A percentile compares a stretch with the other conserved stretches of the same genome.
Conservation (phyloP, 2,329 filamentous ascomycete genomes). For the Fusarium camptoceras region DNA sequence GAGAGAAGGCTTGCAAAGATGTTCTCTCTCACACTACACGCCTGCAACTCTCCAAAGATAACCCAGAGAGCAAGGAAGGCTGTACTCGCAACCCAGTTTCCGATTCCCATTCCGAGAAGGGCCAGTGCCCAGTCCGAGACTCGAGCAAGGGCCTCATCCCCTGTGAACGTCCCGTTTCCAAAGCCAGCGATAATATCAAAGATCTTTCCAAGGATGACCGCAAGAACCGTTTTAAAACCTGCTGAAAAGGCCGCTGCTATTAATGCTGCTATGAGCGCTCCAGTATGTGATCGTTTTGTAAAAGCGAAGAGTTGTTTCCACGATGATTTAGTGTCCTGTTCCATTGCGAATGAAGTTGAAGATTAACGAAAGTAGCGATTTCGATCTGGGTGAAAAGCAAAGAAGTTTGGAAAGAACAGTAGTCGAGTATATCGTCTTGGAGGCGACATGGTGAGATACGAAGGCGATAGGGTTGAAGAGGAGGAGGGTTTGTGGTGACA, state of each 20-base stretch:
- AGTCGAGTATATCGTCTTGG: neutral
- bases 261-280: constrained; percentile 65
- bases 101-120: constrained; percentile 71
- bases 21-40: constrained; percentile 69
- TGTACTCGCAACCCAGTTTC: constrained; percentile 75
- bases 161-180: constrained; percentile 65
- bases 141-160: constrained; percentile 63
- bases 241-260: constrained; percentile 69
- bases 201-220: constrained; percentile 78
- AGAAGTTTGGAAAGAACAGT: too few relatives aligned
- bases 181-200: constrained; percentile 78
- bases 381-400: neutral
- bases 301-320: constrained; percentile 75
- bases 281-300: constrained; percentile 70
- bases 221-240: constrained; percentile 71
- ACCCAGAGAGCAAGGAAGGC: constrained; percentile 78
- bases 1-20: constrained; percentile 77
- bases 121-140: constrained; percentile 71
- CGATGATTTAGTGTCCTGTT: constrained; percentile 41
- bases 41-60: constrained; percentile 84
- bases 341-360: constrained; percentile 25
- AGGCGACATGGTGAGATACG: neutral
- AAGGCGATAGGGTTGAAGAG: neutral
- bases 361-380: neutral
- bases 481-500: constrained; percentile 24